phyloP scores from a whole-genome alignment of 352 stramenopile genomes.

The Pythium rhizo-oryzae region DNA sequence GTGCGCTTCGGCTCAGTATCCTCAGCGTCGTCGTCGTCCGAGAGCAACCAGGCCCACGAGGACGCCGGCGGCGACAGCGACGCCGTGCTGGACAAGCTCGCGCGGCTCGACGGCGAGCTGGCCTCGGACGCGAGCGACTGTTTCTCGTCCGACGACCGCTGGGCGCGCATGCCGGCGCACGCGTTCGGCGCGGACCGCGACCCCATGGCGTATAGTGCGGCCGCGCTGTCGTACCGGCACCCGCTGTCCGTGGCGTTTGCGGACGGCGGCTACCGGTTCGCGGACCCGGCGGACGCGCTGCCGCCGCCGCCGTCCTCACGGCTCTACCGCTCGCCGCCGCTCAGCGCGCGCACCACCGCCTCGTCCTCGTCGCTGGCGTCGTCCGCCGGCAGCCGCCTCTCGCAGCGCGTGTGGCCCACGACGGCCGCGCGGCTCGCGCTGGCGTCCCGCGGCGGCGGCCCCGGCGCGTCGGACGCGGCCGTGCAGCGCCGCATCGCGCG shows the following conservation, averaged over 20 bases:
- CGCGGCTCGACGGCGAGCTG: conserved; percentile 29
- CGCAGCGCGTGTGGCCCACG: conserved; percentile 10
- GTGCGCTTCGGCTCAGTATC: conserved; percentile 12
- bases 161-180: background rate
- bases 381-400: background rate
- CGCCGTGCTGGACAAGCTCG: conserved; percentile 26
- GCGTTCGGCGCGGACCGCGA: background rate
- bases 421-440: background rate
- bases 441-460: background rate
- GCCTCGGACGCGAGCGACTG: conserved; percentile 30
- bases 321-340: conserved; percentile 6
- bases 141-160: conserved; percentile 21
- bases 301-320: background rate
- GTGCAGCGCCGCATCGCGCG: conserved; percentile 67
- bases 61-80: conserved; percentile 4
- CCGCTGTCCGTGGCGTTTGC: conserved; percentile 10
- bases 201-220: background rate
- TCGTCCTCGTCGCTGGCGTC: background rate
- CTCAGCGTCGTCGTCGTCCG: background rate
- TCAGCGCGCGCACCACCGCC: background rate
- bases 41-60: conserved; percentile 7
- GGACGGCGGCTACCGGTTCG: conserved; percentile 4
- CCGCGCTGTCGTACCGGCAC: conserved; percentile 10
- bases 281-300: conserved; percentile 3
- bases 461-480: conserved; percentile 18